Conservation (phyloP, 306 rosid species). For the Neltuma alba region DNA sequence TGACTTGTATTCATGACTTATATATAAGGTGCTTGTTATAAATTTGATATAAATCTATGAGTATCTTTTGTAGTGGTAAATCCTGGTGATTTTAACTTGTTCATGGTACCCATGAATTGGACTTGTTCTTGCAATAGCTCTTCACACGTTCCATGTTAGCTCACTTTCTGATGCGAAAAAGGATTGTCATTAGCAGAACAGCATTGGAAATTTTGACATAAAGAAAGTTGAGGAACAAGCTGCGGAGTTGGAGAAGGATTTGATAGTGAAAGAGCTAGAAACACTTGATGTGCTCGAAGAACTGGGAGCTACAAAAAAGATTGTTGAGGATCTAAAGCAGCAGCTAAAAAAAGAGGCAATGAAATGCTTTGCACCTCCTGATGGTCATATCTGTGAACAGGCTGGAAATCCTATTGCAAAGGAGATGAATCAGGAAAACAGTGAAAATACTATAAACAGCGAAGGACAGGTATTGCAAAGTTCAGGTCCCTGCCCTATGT, state of each 20-base stretch:
- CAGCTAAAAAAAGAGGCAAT: slow-evolving; percentile 78
- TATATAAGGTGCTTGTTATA: too few species aligned
- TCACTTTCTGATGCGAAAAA: slow-evolving; percentile 37
- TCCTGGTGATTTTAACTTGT: not conserved
- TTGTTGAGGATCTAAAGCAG: slow-evolving; percentile 80
- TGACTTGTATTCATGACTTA: too few species aligned
- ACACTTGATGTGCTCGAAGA: slow-evolving; percentile 97
- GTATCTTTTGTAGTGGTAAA: not conserved
- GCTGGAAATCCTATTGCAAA: slow-evolving; percentile 46
- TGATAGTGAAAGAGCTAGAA: slow-evolving; percentile 92
- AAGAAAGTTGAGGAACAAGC: slow-evolving; percentile 52
- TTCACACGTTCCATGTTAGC: not conserved
- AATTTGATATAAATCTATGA: too few species aligned
- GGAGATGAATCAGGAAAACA: slow-evolving; percentile 50
- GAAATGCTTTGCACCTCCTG: slow-evolving; percentile 53
- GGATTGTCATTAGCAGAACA: slow-evolving; percentile 57
- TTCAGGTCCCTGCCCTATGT: slow-evolving; percentile 43
- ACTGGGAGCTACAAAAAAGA: slow-evolving; percentile 78
- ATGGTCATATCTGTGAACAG: slow-evolving; percentile 39
- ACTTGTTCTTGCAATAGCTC: not conserved
- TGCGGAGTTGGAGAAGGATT: slow-evolving; percentile 90
- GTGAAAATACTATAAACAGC: slow-evolving; percentile 30
- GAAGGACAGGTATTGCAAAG: slow-evolving; percentile 47
- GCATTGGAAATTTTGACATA: slow-evolving; percentile 69
- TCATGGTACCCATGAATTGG: not conserved